phyloP scores from a whole-genome alignment of 371 early-diverging fungal species.

The Catenaria anguillulae region DNA sequence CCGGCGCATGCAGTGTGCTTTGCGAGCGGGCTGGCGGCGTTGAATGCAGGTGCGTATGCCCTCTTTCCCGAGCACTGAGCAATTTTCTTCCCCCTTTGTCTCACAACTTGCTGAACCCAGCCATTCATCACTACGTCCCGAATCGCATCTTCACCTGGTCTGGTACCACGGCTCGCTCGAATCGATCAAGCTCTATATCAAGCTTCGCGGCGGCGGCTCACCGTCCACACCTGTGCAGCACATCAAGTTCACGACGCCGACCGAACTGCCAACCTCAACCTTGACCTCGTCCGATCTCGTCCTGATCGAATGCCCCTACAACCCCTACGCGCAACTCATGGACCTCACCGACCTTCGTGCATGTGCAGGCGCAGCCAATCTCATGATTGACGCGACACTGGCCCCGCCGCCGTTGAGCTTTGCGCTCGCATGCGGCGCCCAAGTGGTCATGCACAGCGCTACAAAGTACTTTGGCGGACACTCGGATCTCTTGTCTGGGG shows the following conservation, averaged over 20 bases:
- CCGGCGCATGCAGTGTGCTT: background rate
- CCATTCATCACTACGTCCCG: no score
- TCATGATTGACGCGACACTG: slow-evolving; percentile 28
- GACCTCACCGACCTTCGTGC: background rate
- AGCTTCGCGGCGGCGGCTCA: background rate
- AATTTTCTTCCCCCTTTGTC: no score
- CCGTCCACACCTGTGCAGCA: background rate
- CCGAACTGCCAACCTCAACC: background rate
- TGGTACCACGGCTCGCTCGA: background rate
- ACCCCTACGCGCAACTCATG: background rate
- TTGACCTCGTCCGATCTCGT: background rate
- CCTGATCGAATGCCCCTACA: background rate
- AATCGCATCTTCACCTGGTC: background rate
- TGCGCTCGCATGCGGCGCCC: slow-evolving; percentile 15
- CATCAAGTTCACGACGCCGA: no score
- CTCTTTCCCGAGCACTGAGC: no score
- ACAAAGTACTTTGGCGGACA: slow-evolving; percentile 37
- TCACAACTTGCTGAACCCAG: no score
- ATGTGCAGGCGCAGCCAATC: slow-evolving; percentile 9
- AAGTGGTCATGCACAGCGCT: slow-evolving; percentile 27
- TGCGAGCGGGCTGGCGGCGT: background rate
- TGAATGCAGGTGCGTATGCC: background rate
- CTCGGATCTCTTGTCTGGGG: slow-evolving; percentile 32
- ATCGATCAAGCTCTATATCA: background rate
- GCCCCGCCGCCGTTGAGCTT: slow-evolving; percentile 28